Conservation (phyloP, 139 green algal genomes). For the Deuterostichococcus epilithicus region DNA sequence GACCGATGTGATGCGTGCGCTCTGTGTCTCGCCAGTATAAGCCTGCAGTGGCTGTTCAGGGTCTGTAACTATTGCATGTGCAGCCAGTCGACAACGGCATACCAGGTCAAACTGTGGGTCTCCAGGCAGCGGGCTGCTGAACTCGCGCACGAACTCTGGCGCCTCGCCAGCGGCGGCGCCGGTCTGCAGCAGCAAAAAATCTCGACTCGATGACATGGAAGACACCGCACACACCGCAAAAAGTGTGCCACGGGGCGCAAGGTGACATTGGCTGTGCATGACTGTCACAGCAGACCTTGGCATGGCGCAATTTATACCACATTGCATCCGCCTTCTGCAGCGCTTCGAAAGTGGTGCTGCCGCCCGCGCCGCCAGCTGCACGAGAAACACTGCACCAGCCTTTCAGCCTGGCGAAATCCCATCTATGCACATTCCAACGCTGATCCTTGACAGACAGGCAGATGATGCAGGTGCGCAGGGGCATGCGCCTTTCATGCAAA, state of each 20-base stretch:
- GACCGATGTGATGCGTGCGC: no score
- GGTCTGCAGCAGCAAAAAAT: constrained; percentile 8
- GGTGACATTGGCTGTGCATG: neutral
- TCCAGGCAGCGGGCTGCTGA: constrained; percentile 4
- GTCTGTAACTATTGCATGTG: no score
- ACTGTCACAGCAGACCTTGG: constrained; percentile 10
- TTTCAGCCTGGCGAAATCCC: no score
- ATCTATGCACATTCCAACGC: neutral
- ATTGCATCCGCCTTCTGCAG: constrained; percentile 63
- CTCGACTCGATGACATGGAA: no score
- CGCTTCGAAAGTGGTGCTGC: constrained; percentile 60
- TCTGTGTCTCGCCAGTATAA: no score
- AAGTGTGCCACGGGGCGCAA: neutral
- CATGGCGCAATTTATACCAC: constrained; percentile 57
- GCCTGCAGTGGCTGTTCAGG: no score
- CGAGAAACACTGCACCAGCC: neutral
- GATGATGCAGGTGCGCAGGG: no score
- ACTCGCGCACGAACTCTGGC: constrained; percentile 53
- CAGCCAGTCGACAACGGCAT: no score
- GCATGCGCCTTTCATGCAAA: no score
- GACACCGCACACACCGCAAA: neutral
- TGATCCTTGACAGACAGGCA: neutral
- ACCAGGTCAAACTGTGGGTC: constrained; percentile 30
- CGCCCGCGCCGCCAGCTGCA: constrained; percentile 69
- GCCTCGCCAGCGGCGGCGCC: constrained; percentile 22